Conservation (phyloP, 2,329 filamentous ascomycete species). For the Xylaria sp. region DNA sequence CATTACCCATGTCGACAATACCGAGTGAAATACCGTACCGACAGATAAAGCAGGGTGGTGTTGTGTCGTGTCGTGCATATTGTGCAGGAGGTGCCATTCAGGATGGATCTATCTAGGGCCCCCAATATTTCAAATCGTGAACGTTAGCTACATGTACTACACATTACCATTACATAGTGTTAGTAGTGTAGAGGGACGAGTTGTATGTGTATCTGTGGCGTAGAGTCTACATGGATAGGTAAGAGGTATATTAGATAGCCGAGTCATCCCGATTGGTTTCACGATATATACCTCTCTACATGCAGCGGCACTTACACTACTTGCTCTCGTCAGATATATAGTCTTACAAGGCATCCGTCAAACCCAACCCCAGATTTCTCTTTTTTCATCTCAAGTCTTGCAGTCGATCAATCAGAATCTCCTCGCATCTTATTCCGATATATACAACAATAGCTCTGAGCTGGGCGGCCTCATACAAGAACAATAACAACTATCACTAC, state of each 20-base stretch:
- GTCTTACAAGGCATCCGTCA: constrained; percentile 30
- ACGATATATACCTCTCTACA: constrained; percentile 3
- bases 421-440: constrained; percentile 7
- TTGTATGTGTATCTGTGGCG: neutral
- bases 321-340: constrained; percentile 36
- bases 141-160: constrained; percentile 10
- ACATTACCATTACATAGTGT: neutral
- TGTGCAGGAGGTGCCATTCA: constrained; percentile 4
- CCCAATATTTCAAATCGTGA: constrained; percentile 36
- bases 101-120: constrained; percentile 23
- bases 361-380: constrained; percentile 7
- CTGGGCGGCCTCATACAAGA: neutral
- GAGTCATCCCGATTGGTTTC: constrained; percentile 24
- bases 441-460: neutral
- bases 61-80: neutral
- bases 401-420: constrained; percentile 5
- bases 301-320: neutral
- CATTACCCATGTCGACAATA: constrained; percentile 5
- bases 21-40: neutral
- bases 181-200: neutral
- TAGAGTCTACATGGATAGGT: constrained; percentile 14
- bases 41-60: neutral
- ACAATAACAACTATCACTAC: neutral
- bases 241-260: constrained; percentile 8
- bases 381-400: neutral